Conservation (phyloP, 108 stramenopile genomes). For the Cyclostephanos invisitatus region DNA sequence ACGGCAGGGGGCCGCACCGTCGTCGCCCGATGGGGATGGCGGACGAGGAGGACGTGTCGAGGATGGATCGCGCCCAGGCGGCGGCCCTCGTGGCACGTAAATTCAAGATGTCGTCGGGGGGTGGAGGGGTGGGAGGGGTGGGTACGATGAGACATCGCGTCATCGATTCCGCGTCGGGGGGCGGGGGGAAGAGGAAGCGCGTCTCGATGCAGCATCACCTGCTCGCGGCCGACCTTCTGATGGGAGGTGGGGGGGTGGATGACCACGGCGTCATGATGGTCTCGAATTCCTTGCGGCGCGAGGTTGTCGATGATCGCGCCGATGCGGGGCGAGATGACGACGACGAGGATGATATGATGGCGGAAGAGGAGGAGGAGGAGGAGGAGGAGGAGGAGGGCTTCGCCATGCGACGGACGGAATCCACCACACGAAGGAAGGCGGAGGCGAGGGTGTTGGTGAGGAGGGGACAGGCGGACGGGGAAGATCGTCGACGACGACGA, state of each 20-base stretch:
- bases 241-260: conserved; percentile 1
- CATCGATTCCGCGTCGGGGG: not conserved
- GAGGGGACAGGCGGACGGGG: conserved; percentile 25
- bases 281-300: conserved; percentile 8
- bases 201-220: conserved; percentile 56
- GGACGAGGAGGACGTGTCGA: conserved; percentile 58
- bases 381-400: conserved; percentile 53
- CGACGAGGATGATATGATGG: conserved; percentile 3
- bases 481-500: conserved; percentile 25
- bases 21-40: not conserved
- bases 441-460: conserved; percentile 41
- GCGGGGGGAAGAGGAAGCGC: conserved; percentile 42
- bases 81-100: conserved; percentile 56
- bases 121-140: not conserved
- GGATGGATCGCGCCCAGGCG: conserved; percentile 69
- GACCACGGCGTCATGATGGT: conserved; percentile 20
- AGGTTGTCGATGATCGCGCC: conserved; percentile 1
- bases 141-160: conserved; percentile 34
- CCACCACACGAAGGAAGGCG: conserved; percentile 23
- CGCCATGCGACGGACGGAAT: conserved; percentile 13
- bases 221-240: conserved; percentile 49
- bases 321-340: conserved; percentile 19
- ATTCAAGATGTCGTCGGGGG: conserved; percentile 11
- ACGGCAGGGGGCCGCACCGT: conserved; percentile 2
- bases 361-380: conserved; percentile 27